Evolutionary conservation across 208 protist genomes (phyloP).

Genomic region (Wallacemonas sp.): DNA sequence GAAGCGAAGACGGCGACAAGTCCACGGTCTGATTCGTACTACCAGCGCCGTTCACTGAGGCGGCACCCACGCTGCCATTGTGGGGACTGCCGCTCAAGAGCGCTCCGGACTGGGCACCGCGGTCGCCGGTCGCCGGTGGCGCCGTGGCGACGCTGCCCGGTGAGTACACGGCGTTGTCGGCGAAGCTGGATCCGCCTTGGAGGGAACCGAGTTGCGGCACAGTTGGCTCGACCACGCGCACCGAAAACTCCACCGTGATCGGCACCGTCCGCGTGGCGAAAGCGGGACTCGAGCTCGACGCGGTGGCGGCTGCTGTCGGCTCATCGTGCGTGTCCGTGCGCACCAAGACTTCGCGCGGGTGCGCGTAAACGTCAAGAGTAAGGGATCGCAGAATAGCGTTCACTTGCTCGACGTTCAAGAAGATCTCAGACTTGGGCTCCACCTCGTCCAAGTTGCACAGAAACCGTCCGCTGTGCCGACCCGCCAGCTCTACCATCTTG

Average conservation of each 20-base stretch:
- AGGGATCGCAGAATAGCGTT: conserved; percentile 46
- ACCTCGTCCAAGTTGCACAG: conserved; percentile 55
- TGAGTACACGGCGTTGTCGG: neutral
- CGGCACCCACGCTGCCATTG: neutral
- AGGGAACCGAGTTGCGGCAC: neutral
- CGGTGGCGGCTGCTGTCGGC: neutral
- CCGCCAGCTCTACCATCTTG: conserved; percentile 35
- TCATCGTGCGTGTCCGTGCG: neutral
- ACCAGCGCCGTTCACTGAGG: neutral
- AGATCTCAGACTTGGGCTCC: conserved; percentile 58
- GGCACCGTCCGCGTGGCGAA: neutral
- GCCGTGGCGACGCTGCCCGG: neutral
- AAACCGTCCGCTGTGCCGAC: conserved; percentile 29
- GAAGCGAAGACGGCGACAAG: conserved; percentile 42
- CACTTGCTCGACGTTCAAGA: conserved; percentile 69
- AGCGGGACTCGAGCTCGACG: too few relatives aligned
- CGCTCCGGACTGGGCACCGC: neutral
- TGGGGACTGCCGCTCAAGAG: too few relatives aligned
- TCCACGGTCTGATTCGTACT: conserved; percentile 17
- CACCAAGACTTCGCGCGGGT: neutral
- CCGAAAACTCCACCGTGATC: conserved; percentile 40
- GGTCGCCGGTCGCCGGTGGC: neutral
- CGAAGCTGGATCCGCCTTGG: neutral
- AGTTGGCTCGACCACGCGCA: conserved; percentile 37
- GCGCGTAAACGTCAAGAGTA: conserved; percentile 21